A percentile compares a stretch with the other conserved stretches of the same genome.
Evolutionary conservation across 73 alveolate genomes (phyloP).

Genomic region (Tetrahymena malaccensis): DNA sequence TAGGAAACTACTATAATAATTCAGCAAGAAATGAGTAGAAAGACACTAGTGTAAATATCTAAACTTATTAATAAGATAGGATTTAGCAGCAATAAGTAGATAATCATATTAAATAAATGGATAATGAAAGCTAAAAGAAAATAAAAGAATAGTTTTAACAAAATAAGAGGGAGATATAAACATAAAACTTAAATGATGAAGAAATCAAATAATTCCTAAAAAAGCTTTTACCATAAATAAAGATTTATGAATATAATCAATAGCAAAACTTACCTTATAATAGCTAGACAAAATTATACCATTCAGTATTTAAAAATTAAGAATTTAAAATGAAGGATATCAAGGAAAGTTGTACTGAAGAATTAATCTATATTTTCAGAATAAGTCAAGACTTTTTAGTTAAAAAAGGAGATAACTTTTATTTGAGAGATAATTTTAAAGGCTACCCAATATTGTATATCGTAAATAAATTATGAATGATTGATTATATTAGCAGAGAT

Average conservation of each 20-base stretch:
- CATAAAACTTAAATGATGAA: not conserved
- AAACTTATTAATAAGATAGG: not conserved
- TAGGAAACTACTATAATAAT: no score
- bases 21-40: no score
- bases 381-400: not conserved
- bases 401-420: not conserved
- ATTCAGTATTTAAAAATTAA: no score
- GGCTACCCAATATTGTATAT: not conserved
- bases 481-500: no score
- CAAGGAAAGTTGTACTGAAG: no score
- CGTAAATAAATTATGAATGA: not conserved
- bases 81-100: not conserved
- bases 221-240: not conserved
- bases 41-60: no score
- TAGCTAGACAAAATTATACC: no score
- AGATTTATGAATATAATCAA: no score
- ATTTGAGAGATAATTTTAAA: not conserved
- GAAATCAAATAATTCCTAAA: not conserved
- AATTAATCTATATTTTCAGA: not conserved
- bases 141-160: not conserved
- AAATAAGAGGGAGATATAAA: not conserved
- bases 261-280: no score
- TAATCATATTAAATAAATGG: not conserved
- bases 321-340: no score
- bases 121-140: not conserved